Conservation (phyloP, 2,329 filamentous ascomycete genomes). For the Colletotrichum tabaci region DNA sequence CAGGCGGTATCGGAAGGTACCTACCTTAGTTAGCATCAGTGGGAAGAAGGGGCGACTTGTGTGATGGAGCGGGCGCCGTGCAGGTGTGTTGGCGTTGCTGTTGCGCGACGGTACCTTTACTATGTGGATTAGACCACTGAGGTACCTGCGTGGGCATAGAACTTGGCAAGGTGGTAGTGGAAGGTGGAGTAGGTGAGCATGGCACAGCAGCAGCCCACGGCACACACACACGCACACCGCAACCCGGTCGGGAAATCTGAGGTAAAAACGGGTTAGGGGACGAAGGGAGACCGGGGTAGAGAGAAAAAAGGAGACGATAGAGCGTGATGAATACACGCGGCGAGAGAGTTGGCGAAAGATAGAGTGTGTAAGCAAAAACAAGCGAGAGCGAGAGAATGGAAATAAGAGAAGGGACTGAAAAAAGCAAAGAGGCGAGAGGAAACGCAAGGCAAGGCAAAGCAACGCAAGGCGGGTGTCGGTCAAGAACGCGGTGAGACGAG, state of each 20-base stretch:
- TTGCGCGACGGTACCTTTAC: conserved; percentile 2
- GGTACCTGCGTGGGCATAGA: background rate
- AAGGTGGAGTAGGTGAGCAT: background rate
- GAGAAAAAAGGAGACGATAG: background rate
- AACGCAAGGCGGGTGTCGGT: conserved; percentile 23
- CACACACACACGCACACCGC: conserved; percentile 10
- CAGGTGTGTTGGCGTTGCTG: background rate
- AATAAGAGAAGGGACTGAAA: too few relatives aligned
- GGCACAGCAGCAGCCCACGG: conserved; percentile 6
- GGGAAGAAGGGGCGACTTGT: conserved; percentile 3
- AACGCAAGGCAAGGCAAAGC: background rate
- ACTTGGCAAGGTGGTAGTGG: too few relatives aligned
- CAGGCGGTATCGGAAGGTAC: background rate
- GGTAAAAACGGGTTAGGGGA: background rate
- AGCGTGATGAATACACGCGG: too few relatives aligned
- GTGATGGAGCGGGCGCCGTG: background rate
- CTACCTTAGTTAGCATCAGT: background rate
- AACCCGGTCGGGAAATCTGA: conserved; percentile 1
- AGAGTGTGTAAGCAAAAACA: background rate
- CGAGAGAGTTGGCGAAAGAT: too few relatives aligned
- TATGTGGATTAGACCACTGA: background rate
- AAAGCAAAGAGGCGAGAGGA: too few relatives aligned
- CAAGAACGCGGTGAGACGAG: conserved; percentile 28
- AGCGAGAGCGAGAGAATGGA: background rate
- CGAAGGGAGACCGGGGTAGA: background rate